phyloP scores from a whole-genome alignment of 2,329 filamentous ascomycete species.

The Arthrobotrys iridis region DNA sequence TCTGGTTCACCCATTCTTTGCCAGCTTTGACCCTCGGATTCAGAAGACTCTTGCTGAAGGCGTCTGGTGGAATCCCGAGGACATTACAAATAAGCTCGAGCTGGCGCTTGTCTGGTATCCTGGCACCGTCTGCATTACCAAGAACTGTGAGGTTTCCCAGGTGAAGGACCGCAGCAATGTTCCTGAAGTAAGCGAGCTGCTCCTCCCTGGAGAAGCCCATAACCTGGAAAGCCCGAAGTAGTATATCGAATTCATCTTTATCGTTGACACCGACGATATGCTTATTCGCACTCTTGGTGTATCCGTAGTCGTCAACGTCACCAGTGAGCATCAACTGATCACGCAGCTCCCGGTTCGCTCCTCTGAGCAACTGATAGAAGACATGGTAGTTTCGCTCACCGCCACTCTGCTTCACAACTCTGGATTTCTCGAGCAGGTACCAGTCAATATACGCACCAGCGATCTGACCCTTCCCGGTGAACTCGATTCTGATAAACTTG shows the following conservation, averaged over 20 bases:
- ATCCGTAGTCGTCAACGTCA: constrained; percentile 85
- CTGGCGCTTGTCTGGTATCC: constrained; percentile 77
- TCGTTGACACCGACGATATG: constrained; percentile 91
- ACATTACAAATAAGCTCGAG: constrained; percentile 83
- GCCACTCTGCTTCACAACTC: constrained; percentile 85
- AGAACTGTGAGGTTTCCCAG: constrained; percentile 89
- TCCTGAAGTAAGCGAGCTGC: constrained; percentile 82
- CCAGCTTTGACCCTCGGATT: constrained; percentile 96
- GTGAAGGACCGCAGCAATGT: constrained; percentile 89
- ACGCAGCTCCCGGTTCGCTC: constrained; percentile 78
- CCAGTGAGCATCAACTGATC: constrained; percentile 79
- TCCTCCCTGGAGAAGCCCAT: constrained; percentile 93
- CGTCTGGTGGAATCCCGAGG: constrained; percentile 82
- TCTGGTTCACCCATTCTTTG: constrained; percentile 97
- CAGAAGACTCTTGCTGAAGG: constrained; percentile 86
- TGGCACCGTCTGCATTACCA: constrained; percentile 79
- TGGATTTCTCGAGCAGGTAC: constrained; percentile 98
- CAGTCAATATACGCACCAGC: constrained; percentile 97
- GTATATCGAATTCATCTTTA: constrained; percentile 83
- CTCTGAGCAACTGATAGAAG: constrained; percentile 93
- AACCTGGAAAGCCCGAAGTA: constrained; percentile 91
- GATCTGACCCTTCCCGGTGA: constrained; percentile 86
- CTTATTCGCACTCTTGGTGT: constrained; percentile 90
- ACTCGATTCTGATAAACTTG: constrained; percentile 98
- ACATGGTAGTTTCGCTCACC: constrained; percentile 96